phyloP scores from a whole-genome alignment of 768 basidiomycete genomes.

The Exidia glandulosa region DNA sequence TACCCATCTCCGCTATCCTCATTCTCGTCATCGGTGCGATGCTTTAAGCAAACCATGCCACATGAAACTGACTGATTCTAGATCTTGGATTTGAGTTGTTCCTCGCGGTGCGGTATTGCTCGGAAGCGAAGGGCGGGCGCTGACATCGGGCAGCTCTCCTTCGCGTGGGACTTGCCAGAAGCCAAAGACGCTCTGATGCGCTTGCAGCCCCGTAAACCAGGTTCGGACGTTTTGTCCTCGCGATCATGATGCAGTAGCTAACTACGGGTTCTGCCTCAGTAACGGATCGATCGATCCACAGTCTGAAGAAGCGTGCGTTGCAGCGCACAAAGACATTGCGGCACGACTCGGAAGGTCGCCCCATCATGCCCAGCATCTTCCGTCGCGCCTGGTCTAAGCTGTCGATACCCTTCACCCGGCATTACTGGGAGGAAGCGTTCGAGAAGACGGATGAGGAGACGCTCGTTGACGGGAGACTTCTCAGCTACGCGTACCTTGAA shows the following conservation, averaged over 20 bases:
- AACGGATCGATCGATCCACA: slow-evolving; percentile 40
- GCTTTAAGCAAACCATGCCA: neutral
- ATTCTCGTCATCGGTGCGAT: slow-evolving; percentile 56
- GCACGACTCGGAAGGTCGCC: slow-evolving; percentile 42
- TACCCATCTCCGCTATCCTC: slow-evolving; percentile 55
- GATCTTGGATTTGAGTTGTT: slow-evolving; percentile 65
- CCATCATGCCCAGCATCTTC: slow-evolving; percentile 29
- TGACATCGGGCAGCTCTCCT: slow-evolving; percentile 36
- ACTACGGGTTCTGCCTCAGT: slow-evolving; percentile 24
- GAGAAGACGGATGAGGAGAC: slow-evolving; percentile 45
- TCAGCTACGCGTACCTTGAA: slow-evolving; percentile 59
- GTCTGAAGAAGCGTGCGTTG: slow-evolving; percentile 46
- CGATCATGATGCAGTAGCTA: too few relatives aligned
- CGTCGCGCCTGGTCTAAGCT: slow-evolving; percentile 28
- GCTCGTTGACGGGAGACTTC: slow-evolving; percentile 47
- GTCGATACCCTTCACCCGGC: slow-evolving; percentile 42
- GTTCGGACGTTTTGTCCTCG: slow-evolving; percentile 18
- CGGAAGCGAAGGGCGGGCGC: neutral
- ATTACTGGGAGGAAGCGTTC: slow-evolving; percentile 48
- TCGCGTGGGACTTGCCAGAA: slow-evolving; percentile 65
- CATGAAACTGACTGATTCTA: slow-evolving; percentile 11
- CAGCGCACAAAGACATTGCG: slow-evolving; percentile 42
- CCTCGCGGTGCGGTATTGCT: slow-evolving; percentile 39
- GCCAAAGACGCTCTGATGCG: slow-evolving; percentile 57
- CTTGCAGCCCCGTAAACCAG: slow-evolving; percentile 53